Evolutionary conservation across 805 yeast genomes (phyloP), one percentile per base, ranked within the genome.

Genomic region (Teunomyces lycoperdinae): DNA sequence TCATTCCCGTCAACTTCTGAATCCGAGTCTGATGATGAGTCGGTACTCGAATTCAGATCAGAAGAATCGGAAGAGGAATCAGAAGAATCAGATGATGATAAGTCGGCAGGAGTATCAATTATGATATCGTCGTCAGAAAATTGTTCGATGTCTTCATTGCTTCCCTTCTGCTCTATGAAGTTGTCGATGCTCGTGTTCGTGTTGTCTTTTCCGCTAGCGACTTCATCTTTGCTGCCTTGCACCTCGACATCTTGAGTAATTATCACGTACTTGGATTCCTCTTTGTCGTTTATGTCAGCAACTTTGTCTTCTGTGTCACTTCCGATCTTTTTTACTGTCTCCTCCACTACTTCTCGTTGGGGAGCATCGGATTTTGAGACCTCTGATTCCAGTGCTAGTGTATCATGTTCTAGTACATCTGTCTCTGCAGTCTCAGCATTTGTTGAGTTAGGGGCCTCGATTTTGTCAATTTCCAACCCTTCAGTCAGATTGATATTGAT

Each of bases 51-150:
- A 8, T 44, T 47, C 4, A 62, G 53, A 29, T 53, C 57, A 42
- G 62, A 58, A 39, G 54, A 52, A 9, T 56, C 56, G 26, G 60
- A 49, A 24, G 34, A 52, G 24, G 62, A 53, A 16, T 52, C 62
- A 3, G 52, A 47, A 4, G 27, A n/a, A 29, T 44, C 50, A 8
- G 52, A 46, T 24, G 40, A 46, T 27, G 40, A 49, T 46, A 62
- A 54, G 41, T 51, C 52, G 8, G 49, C 45, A 29, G 47, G 26
- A 2, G 44, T 50, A 27, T 50, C 54, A 34, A 53, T 41, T 9
- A 42, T 44, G 11, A 53, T 53, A 13, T 53, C 57, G 27, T 53
- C 57, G 35, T 53, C 57, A 5, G 57, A 53, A 16, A 48, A 51
- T 17, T 42, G 39, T 29, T 45, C 32, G 2, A 47, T 32, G 4